Conservation (phyloP, 306 rosid genomes). For the Rubus parviflorus region DNA sequence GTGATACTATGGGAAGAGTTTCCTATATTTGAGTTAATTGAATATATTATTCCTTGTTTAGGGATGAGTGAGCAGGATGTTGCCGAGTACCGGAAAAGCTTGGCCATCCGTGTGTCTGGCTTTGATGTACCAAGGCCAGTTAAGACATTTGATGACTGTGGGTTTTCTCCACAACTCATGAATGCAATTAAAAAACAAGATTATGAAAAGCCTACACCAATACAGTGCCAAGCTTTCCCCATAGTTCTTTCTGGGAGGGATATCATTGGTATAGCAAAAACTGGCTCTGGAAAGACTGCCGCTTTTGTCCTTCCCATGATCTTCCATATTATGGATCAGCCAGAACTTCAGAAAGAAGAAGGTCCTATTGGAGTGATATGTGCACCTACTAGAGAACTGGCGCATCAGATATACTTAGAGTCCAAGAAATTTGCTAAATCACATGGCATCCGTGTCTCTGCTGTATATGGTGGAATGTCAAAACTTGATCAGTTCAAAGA, state of each 20-base stretch:
- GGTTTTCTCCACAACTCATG: constrained; percentile 80
- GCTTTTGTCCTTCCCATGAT: constrained; percentile 98
- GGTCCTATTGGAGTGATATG: constrained; percentile 99
- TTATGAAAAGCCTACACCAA: constrained; percentile 85
- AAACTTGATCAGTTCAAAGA: constrained; percentile 96
- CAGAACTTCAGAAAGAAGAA: constrained; percentile 94
- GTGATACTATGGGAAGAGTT: not conserved
- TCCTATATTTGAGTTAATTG: not conserved
- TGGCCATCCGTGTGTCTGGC: constrained; percentile 89
- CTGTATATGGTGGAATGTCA: constrained; percentile 99
- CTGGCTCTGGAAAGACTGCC: constrained; percentile 99
- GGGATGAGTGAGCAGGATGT: constrained; percentile 93
- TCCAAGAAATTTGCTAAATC: constrained; percentile 83
- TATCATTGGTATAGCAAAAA: constrained; percentile 92
- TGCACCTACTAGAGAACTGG: constrained; percentile 96
- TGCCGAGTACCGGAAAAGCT: constrained; percentile 68
- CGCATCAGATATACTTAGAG: constrained; percentile 91
- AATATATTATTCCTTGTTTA: constrained; percentile 22
- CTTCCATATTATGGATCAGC: constrained; percentile 96
- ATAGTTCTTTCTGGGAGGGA: constrained; percentile 89
- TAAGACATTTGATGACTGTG: constrained; percentile 80
- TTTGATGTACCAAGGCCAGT: constrained; percentile 89
- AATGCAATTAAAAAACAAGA: constrained; percentile 84
- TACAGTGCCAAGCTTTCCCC: constrained; percentile 92
- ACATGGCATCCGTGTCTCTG: constrained; percentile 74